Evolutionary conservation across 176 grass and related monocot genomes (phyloP).

Genomic region (Juncus effusus): DNA sequence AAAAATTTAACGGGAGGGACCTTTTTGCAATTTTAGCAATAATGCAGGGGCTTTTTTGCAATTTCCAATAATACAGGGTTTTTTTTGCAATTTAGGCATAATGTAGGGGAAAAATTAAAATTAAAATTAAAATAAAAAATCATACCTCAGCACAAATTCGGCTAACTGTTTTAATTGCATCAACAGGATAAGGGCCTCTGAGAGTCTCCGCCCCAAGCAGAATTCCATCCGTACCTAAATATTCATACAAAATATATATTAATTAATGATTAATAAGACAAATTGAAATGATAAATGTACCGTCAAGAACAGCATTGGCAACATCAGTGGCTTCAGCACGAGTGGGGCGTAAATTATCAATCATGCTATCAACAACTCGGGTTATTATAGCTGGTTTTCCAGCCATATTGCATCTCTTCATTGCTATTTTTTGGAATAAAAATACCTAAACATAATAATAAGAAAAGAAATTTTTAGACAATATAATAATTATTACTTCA

Average conservation of each 20-base stretch:
- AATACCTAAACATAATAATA: constrained; percentile 62
- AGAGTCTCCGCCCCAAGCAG: constrained; percentile 89
- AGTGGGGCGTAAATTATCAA: constrained; percentile 91
- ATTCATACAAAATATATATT: neutral
- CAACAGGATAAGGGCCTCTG: constrained; percentile 90
- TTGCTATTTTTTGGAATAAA: constrained; percentile 75
- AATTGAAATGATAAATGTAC: constrained; percentile 27
- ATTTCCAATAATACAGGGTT: too few relatives aligned
- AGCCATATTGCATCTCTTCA: constrained; percentile 76
- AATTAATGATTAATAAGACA: neutral
- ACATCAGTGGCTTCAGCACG: constrained; percentile 98
- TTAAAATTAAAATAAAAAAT: neutral
- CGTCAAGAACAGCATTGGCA: constrained; percentile 95
- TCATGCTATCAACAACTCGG: constrained; percentile 94
- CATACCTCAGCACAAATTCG: constrained; percentile 85
- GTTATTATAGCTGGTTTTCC: constrained; percentile 92
- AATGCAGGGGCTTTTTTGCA: too few relatives aligned
- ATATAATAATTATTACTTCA: constrained; percentile 2
- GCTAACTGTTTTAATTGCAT: constrained; percentile 80
- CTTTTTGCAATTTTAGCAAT: too few relatives aligned
- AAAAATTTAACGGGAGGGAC: neutral
- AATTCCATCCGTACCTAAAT: constrained; percentile 94
- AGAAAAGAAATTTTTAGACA: constrained; percentile 29
- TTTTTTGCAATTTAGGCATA: too few relatives aligned
- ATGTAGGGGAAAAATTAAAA: neutral